Conservation (phyloP, 805 yeast genomes). For the Candida khao-thaluensis region DNA sequence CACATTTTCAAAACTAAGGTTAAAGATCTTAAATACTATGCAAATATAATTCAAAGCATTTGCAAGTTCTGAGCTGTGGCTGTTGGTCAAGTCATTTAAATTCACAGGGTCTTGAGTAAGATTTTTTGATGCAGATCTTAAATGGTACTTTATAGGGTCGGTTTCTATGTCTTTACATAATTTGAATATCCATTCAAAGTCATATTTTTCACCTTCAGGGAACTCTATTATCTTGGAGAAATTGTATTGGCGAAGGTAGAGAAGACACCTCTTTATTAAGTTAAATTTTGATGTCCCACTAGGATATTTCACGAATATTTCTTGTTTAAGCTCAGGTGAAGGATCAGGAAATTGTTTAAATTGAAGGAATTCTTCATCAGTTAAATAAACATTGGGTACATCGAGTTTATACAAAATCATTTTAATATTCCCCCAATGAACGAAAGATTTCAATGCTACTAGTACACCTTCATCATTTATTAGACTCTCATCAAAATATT, state of each 20-base stretch:
- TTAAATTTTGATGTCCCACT: slow-evolving; percentile 52
- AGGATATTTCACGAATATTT: slow-evolving; percentile 48
- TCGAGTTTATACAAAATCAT: slow-evolving; percentile 45
- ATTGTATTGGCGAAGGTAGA: slow-evolving; percentile 35
- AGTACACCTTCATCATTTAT: slow-evolving; percentile 42
- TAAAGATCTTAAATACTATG: slow-evolving; percentile 30
- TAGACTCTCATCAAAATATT: slow-evolving; percentile 41
- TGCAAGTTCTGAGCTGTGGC: slow-evolving; percentile 18
- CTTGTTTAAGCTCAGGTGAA: slow-evolving; percentile 34
- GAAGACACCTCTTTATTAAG: slow-evolving; percentile 35
- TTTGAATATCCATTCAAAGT: slow-evolving; percentile 33
- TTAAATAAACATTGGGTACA: slow-evolving; percentile 36
- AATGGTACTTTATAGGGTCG: slow-evolving; percentile 50
- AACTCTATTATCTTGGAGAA: slow-evolving; percentile 41
- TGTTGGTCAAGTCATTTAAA: slow-evolving; percentile 30
- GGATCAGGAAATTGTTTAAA: slow-evolving; percentile 45
- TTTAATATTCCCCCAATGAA: slow-evolving; percentile 55
- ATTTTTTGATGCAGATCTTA: slow-evolving; percentile 38
- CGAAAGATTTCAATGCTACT: slow-evolving; percentile 49
- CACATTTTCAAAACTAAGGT: slow-evolving; percentile 32
- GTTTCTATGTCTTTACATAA: slow-evolving; percentile 46
- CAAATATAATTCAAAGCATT: slow-evolving; percentile 27
- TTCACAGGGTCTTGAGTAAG: slow-evolving; percentile 34
- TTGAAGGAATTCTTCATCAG: slow-evolving; percentile 24
- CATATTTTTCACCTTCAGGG: slow-evolving; percentile 18